Conservation (phyloP, 345 rosid genomes). For the Sapria himalayana region DNA sequence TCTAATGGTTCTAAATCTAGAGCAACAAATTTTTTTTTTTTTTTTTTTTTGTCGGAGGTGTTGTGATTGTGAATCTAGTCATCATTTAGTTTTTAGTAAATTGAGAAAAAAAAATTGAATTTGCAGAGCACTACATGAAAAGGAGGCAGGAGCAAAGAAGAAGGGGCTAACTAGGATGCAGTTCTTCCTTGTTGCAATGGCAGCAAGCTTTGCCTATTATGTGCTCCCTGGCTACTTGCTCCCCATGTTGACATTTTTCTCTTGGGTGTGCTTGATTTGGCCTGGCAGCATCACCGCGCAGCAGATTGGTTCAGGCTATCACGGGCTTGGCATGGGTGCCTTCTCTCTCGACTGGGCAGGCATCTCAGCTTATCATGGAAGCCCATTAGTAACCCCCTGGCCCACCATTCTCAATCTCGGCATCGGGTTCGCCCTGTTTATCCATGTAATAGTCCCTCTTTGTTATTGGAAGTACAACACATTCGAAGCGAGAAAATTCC, state of each 20-base stretch:
- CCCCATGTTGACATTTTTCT: constrained; percentile 80
- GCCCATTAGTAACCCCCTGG: constrained; percentile 91
- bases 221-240: constrained; percentile 76
- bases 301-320: constrained; percentile 89
- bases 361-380: constrained; percentile 96
- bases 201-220: constrained; percentile 62
- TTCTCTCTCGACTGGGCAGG: constrained; percentile 98
- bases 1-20: too few relatives aligned
- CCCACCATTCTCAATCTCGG: constrained; percentile 75
- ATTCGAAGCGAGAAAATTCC: constrained; percentile 71
- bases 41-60: too few relatives aligned
- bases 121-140: constrained; percentile 88
- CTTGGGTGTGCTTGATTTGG: constrained; percentile 94
- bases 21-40: too few relatives aligned
- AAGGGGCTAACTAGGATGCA: constrained; percentile 58
- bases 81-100: neutral
- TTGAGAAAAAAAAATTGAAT: too few relatives aligned
- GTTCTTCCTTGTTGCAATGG: constrained; percentile 46
- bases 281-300: constrained; percentile 85
- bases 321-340: constrained; percentile 89
- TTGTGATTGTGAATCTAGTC: too few relatives aligned
- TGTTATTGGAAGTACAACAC: constrained; percentile 91
- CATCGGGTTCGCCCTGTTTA: constrained; percentile 76
- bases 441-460: constrained; percentile 72
- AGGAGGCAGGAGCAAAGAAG: constrained; percentile 30